Evolutionary conservation across 2,329 filamentous ascomycete genomes (phyloP).

Genomic region (Trichoderma hamatum): DNA sequence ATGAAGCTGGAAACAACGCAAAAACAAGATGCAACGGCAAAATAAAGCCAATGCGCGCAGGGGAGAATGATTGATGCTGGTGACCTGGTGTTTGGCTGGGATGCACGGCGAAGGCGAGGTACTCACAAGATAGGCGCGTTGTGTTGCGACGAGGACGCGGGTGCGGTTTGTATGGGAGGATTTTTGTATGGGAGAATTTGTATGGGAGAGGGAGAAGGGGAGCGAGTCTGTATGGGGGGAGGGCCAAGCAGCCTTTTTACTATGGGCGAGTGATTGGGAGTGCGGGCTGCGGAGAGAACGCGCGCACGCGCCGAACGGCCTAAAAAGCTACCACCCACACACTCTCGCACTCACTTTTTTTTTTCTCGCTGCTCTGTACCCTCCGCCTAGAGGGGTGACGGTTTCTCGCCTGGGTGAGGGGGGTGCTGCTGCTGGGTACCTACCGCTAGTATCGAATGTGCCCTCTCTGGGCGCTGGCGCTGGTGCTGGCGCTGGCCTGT

Average conservation of each 20-base stretch:
- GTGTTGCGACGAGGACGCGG: conserved; percentile 50
- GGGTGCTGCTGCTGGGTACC: conserved; percentile 19
- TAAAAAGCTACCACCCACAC: conserved; percentile 28
- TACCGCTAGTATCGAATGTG: not conserved
- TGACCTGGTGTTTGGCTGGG: conserved; percentile 46
- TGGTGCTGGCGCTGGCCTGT: not conserved
- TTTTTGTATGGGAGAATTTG: conserved; percentile 60
- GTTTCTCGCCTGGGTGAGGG: conserved; percentile 16
- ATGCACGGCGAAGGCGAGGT: conserved; percentile 47
- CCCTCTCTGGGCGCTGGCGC: not conserved
- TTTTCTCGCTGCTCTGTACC: not conserved
- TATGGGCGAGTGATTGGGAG: conserved; percentile 67
- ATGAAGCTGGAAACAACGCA: conserved; percentile 31
- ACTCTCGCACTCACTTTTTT: conserved; percentile 19
- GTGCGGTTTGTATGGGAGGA: conserved; percentile 53
- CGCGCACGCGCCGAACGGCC: conserved; percentile 29
- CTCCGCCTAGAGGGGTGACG: conserved; percentile 21
- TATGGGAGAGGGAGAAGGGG: conserved; percentile 63
- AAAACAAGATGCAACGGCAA: conserved; percentile 27
- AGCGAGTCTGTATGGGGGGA: conserved; percentile 58
- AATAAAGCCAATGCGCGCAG: conserved; percentile 19
- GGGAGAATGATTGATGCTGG: conserved; percentile 28
- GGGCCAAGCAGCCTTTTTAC: conserved; percentile 64
- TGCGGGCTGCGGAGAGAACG: conserved; percentile 39
- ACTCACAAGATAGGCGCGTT: conserved; percentile 55